Conservation (phyloP, 2,329 filamentous ascomycete species). For the Colletotrichum tropicale region DNA sequence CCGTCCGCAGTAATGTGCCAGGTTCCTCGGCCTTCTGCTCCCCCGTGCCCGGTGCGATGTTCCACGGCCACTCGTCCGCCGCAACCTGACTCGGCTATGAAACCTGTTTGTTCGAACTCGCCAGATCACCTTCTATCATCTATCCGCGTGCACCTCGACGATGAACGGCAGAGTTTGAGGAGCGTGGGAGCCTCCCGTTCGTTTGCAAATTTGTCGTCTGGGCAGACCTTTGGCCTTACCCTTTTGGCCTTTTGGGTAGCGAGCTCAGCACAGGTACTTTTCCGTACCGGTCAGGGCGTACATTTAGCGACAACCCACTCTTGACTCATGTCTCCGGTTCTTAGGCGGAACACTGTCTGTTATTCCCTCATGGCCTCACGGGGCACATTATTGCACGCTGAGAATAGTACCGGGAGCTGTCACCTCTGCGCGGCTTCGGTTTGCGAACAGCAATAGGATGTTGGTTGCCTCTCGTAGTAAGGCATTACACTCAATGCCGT, state of each 20-base stretch:
- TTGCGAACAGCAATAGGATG: neutral
- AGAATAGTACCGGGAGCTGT: neutral
- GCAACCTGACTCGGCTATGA: neutral
- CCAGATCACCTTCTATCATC: neutral
- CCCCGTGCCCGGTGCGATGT: neutral
- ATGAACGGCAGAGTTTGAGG: neutral
- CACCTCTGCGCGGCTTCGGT: neutral
- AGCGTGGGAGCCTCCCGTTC: neutral
- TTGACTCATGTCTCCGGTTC: conserved; percentile 7
- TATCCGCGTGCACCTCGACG: neutral
- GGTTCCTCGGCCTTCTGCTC: neutral
- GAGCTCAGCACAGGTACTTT: neutral
- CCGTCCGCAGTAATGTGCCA: neutral
- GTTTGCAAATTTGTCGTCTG: neutral
- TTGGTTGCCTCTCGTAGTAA: neutral
- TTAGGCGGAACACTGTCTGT: neutral
- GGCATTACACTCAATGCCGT: neutral
- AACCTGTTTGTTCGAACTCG: neutral
- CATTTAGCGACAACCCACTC: neutral
- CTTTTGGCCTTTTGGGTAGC: neutral
- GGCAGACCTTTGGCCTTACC: neutral
- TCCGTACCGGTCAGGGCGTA: neutral
- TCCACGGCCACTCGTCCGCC: neutral
- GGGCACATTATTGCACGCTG: neutral
- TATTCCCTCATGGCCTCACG: neutral